phyloP scores from a whole-genome alignment of 176 grass and related monocot genomes.

The Avena insularis region DNA sequence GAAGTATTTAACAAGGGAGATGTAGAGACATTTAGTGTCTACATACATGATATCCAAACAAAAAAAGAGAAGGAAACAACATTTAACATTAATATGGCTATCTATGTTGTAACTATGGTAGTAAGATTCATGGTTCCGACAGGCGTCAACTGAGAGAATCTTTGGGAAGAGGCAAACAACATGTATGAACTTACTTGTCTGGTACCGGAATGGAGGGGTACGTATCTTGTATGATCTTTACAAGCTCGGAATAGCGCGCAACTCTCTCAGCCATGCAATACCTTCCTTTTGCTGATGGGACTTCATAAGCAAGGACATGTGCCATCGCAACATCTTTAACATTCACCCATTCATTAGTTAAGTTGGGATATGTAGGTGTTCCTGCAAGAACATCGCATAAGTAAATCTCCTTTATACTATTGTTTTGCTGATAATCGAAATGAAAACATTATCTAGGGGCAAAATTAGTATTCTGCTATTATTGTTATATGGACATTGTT shows the following conservation, averaged over 20 bases:
- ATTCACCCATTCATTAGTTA: slow-evolving; percentile 51
- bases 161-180: not conserved
- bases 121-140: not conserved
- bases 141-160: not conserved
- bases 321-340: slow-evolving; percentile 66
- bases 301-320: slow-evolving; percentile 62
- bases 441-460: too few species aligned
- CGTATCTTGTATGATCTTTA: slow-evolving; percentile 42
- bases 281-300: slow-evolving; percentile 55
- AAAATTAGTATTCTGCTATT: not conserved
- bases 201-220: slow-evolving; percentile 46
- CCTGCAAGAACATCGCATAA: slow-evolving; percentile 24
- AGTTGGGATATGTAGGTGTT: slow-evolving; percentile 56
- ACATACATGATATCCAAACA: not conserved
- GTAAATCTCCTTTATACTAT: not conserved
- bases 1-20: not conserved
- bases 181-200: slow-evolving; percentile 47
- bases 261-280: slow-evolving; percentile 68
- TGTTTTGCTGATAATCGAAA: not conserved
- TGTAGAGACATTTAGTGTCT: not conserved
- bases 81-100: not conserved
- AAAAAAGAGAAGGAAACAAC: not conserved
- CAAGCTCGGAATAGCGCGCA: slow-evolving; percentile 46
- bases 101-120: not conserved
- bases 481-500: not conserved